Evolutionary conservation across 2,329 filamentous ascomycete species (phyloP).

Genomic region (Talaromyces islandicus): DNA sequence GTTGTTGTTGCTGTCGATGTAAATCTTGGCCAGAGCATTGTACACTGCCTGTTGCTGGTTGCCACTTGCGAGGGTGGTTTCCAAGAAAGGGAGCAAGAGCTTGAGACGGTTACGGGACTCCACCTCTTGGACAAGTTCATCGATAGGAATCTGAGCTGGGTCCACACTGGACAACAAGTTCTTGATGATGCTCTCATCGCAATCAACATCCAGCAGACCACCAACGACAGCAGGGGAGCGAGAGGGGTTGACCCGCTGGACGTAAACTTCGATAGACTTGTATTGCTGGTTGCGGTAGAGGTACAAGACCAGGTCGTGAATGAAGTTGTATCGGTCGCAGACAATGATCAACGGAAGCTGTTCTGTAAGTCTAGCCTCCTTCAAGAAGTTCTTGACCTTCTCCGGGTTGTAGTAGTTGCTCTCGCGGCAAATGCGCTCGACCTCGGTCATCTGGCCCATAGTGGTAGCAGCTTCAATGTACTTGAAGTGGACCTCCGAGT

Average conservation of each 20-base stretch:
- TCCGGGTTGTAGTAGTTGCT: slow-evolving; percentile 85
- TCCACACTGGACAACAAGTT: slow-evolving; percentile 79
- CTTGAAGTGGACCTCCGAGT: slow-evolving; percentile 96
- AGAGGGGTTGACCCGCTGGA: slow-evolving; percentile 90
- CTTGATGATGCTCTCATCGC: slow-evolving; percentile 95
- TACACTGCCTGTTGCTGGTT: slow-evolving; percentile 96
- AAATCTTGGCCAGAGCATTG: slow-evolving; percentile 97
- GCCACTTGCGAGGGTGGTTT: slow-evolving; percentile 79
- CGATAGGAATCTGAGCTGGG: slow-evolving; percentile 79
- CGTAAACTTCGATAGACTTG: slow-evolving; percentile 96
- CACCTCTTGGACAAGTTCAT: slow-evolving; percentile 90
- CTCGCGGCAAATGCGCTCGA: slow-evolving; percentile 94
- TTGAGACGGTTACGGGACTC: slow-evolving; percentile 93
- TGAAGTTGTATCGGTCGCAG: slow-evolving; percentile 98
- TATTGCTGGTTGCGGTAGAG: slow-evolving; percentile 99
- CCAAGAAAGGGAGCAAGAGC: slow-evolving; percentile 90
- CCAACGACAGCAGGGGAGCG: slow-evolving; percentile 90
- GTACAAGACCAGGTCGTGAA: slow-evolving; percentile 92
- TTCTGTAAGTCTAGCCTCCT: slow-evolving; percentile 87
- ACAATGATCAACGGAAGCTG: slow-evolving; percentile 96
- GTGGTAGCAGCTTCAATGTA: slow-evolving; percentile 96
- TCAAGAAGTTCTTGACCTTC: slow-evolving; percentile 98
- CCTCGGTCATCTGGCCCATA: slow-evolving; percentile 89
- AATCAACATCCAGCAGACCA: slow-evolving; percentile 91
- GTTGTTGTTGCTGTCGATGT: slow-evolving; percentile 98